These are phyloP conservation scores for Fusarium chaquense DNA, from an alignment of 2,329 filamentous ascomycete genomes.

Conservation along the genomic window DNA sequence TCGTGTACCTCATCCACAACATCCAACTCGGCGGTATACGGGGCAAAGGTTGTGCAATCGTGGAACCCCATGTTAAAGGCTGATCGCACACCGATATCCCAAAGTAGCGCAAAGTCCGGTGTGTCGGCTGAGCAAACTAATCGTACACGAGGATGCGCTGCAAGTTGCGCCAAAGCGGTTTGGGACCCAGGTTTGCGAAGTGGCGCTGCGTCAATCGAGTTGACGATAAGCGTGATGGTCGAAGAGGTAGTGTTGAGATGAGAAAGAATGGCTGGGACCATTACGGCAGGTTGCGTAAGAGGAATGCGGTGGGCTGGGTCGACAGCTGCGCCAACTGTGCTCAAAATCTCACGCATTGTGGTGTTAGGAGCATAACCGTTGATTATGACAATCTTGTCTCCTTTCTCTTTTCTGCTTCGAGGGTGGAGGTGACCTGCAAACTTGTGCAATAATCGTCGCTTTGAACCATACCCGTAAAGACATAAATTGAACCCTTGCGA, in stretches of 20 bases:
- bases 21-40: slow-evolving; percentile 79
- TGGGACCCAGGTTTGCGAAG: slow-evolving; percentile 80
- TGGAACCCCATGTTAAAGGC: slow-evolving; percentile 91
- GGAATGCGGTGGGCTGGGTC: slow-evolving; percentile 61
- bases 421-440: slow-evolving; percentile 78
- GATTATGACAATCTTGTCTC: slow-evolving; percentile 76
- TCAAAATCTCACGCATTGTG: slow-evolving; percentile 76
- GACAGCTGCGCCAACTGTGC: slow-evolving; percentile 75
- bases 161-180: slow-evolving; percentile 79
- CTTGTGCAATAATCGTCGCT: slow-evolving; percentile 77
- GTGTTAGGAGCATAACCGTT: slow-evolving; percentile 83
- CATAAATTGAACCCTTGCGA: slow-evolving; percentile 88
- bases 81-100: slow-evolving; percentile 87
- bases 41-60: slow-evolving; percentile 89
- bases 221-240: slow-evolving; percentile 77
- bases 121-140: slow-evolving; percentile 88
- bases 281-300: slow-evolving; percentile 74
- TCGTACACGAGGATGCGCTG: slow-evolving; percentile 76
- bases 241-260: slow-evolving; percentile 62
- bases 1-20: slow-evolving; percentile 92
- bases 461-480: slow-evolving; percentile 93
- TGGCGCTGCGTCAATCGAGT: slow-evolving; percentile 85
- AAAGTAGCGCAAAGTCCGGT: slow-evolving; percentile 86
- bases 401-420: slow-evolving; percentile 47
- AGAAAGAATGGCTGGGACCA: slow-evolving; percentile 74